Conservation (phyloP, 2,329 filamentous ascomycete genomes). For the Trichoderma citrinoviride region DNA sequence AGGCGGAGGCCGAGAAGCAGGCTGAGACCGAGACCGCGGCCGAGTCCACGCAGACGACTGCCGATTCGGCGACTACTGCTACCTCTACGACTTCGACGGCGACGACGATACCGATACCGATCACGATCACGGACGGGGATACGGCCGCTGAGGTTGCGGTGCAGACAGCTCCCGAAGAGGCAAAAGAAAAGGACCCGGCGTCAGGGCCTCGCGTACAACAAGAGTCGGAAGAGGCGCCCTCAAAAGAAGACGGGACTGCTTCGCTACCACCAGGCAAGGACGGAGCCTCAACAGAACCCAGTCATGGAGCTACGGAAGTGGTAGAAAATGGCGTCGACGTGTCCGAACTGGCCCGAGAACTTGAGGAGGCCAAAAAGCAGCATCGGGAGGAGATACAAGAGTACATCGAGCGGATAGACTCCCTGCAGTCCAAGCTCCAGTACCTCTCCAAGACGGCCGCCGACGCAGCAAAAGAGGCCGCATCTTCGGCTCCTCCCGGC, state of each 20-base stretch:
- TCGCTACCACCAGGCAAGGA: neutral
- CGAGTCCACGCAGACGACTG: neutral
- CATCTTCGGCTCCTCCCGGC: conserved; percentile 59
- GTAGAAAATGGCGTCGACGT: conserved; percentile 3
- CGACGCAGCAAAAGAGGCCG: conserved; percentile 69
- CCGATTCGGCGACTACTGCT: neutral
- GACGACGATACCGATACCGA: conserved; percentile 4
- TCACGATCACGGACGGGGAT: neutral
- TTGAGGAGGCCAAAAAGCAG: conserved; percentile 29
- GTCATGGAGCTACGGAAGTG: neutral
- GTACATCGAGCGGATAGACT: conserved; percentile 87
- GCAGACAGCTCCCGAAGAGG: neutral
- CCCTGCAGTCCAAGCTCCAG: conserved; percentile 84
- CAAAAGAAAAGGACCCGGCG: neutral
- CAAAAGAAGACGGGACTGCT: neutral
- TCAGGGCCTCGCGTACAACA: neutral
- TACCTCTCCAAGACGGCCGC: conserved; percentile 80
- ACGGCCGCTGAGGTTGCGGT: neutral
- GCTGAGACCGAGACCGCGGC: conserved; percentile 23
- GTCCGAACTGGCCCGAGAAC: conserved; percentile 23
- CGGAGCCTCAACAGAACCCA: neutral
- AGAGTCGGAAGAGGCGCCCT: neutral
- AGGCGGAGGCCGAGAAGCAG: conserved; percentile 20
- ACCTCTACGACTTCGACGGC: neutral
- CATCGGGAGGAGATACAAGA: conserved; percentile 79